Conservation (phyloP, 2,329 filamentous ascomycete species). For the Cordyceps cateniannulata region DNA sequence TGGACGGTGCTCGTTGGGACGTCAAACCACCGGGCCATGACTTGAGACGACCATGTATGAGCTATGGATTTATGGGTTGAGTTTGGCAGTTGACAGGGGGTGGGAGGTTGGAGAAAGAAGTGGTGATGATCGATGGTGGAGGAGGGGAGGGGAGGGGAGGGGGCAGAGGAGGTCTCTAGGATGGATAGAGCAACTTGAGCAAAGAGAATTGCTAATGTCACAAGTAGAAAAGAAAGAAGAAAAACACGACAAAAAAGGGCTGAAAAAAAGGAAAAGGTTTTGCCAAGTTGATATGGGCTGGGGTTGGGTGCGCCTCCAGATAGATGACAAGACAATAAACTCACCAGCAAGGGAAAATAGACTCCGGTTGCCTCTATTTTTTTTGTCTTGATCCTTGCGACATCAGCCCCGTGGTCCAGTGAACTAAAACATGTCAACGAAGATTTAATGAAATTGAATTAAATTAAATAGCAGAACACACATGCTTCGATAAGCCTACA, state of each 20-base stretch:
- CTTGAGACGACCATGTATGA: constrained; percentile 10
- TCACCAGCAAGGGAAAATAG: too few relatives aligned
- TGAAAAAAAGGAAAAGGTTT: not conserved
- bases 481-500: too few relatives aligned
- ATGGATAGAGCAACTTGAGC: not conserved
- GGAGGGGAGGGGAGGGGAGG: not conserved
- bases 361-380: too few relatives aligned
- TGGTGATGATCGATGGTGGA: too few relatives aligned
- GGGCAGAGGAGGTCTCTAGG: not conserved
- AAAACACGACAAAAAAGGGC: not conserved
- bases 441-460: too few relatives aligned
- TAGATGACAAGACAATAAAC: too few relatives aligned
- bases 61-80: not conserved
- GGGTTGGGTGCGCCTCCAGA: not conserved
- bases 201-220: not conserved
- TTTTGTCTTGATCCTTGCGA: too few relatives aligned
- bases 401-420: too few relatives aligned
- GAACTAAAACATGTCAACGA: too few relatives aligned
- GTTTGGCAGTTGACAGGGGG: constrained; percentile 5
- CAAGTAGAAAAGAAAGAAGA: not conserved
- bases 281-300: not conserved
- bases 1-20: not conserved
- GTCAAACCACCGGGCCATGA: constrained; percentile 1
- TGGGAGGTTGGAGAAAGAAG: too few relatives aligned
- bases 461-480: too few relatives aligned